Base-by-base conservation (phyloP, 2,329 filamentous ascomycete species). In the Colletotrichum simmondsii region DNA sequence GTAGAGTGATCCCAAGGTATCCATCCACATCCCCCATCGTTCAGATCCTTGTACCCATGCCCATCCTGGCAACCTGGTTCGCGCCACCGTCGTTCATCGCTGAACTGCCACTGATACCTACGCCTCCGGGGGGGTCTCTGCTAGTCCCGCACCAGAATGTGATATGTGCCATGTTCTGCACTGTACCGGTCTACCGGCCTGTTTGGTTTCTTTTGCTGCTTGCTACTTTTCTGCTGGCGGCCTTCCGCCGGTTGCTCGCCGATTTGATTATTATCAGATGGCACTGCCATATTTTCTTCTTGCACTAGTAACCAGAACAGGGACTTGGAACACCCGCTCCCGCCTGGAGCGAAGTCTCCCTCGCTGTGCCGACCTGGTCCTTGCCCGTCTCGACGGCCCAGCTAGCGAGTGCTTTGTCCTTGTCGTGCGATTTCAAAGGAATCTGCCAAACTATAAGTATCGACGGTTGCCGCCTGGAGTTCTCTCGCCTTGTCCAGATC, bases 381-480 rank as follows among this genome's bases (percentile, higher is more conserved):
- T 70, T 72, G 70, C 60, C 70, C 53, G 46, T 53, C 46, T 26
- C 54, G 30, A 53, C 65, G 58, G 64, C 19, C 63, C 32, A 56
- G 56, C 56, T 22, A 53, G 37, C 58, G 59, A 64, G 70, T 72
- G 65, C 70, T 65, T 69, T 72, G 70, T 72, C 66, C 59, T 72
- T 53, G 60, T 68, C 59, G 58, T 60, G 65, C 53, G 60, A 59
- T 60, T 63, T 65, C 59, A 69, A 65, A 60, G 60, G 60, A 64
- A 62, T 61, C 46, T 49, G 37, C 42, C 52, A 72, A 74, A 72
- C 42, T 74, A 74, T 74, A 74, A 74, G 69, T 72, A 71, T 72
- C 68, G 46, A 70, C 59, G 42, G 37, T 32, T 64, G 65, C 70
- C 66, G 59, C 65, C 60, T 56, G 35, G 60, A 49, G 28, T 62